A percentile compares a stretch with the other conserved stretches of the same genome.
Conservation (phyloP, 2,329 filamentous ascomycete species). For the Arthroderma sp. region DNA sequence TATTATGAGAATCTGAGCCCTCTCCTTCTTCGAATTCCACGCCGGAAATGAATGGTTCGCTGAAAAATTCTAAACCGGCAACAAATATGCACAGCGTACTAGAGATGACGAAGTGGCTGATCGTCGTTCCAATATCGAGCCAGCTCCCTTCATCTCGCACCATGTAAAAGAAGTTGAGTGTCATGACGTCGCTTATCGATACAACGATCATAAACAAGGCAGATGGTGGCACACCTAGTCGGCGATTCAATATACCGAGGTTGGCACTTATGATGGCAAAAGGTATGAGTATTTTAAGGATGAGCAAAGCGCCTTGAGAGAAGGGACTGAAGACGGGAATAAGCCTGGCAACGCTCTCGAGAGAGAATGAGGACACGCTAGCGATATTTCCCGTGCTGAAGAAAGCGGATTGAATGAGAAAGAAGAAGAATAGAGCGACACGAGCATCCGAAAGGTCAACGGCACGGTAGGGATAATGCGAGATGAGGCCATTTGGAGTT, state of each 20-base stretch:
- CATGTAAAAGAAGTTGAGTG: conserved; percentile 94
- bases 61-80: conserved; percentile 70
- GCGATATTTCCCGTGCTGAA: conserved; percentile 96
- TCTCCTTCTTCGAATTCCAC: conserved; percentile 42
- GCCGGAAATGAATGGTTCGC: conserved; percentile 67
- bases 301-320: conserved; percentile 70
- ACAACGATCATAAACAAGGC: conserved; percentile 92
- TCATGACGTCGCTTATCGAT: conserved; percentile 79
- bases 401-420: conserved; percentile 86
- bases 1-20: too few species aligned
- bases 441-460: conserved; percentile 73
- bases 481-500: conserved; percentile 8
- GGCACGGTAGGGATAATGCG: conserved; percentile 41
- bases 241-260: conserved; percentile 78
- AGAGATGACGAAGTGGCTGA: conserved; percentile 89
- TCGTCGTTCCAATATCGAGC: conserved; percentile 94
- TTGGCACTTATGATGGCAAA: conserved; percentile 89
- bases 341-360: conserved; percentile 78
- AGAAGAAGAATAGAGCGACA: conserved; percentile 87
- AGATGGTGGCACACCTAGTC: conserved; percentile 70
- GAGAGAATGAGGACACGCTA: conserved; percentile 80
- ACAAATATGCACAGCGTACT: conserved; percentile 85
- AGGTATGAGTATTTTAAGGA: conserved; percentile 83
- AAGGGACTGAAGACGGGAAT: conserved; percentile 91
- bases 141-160: conserved; percentile 93